Conservation (phyloP, 2,329 filamentous ascomycete species). For the Aspergillus phoenicis region DNA sequence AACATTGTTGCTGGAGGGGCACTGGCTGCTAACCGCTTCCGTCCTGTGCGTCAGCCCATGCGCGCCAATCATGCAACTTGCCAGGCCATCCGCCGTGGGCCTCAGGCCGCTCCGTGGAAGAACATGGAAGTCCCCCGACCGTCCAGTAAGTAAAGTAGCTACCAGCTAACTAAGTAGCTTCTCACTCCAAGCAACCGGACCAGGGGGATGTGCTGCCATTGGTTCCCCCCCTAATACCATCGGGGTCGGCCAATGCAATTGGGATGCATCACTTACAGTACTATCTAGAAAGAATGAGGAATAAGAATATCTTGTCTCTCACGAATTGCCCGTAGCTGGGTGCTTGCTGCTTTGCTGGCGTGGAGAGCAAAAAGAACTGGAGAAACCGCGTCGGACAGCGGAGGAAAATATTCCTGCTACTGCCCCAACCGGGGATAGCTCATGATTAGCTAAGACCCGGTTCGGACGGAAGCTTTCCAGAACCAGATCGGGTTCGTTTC, state of each 20-base stretch:
- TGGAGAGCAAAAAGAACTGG: slow-evolving; percentile 11
- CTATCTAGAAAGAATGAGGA: background rate
- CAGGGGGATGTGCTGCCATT: background rate
- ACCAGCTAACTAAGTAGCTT: background rate
- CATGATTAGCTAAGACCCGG: slow-evolving; percentile 10
- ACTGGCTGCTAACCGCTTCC: slow-evolving; percentile 25
- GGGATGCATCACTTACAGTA: slow-evolving; percentile 10
- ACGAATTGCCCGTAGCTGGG: background rate
- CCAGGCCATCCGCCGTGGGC: slow-evolving; percentile 5
- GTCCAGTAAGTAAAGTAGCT: no score
- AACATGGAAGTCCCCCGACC: slow-evolving; percentile 1
- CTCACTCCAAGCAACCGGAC: background rate
- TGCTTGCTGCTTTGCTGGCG: slow-evolving; percentile 9
- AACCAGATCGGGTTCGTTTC: background rate
- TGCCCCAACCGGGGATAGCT: slow-evolving; percentile 8
- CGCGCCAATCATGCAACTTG: slow-evolving; percentile 22
- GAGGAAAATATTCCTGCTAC: slow-evolving; percentile 13
- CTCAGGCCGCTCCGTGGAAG: slow-evolving; percentile 15
- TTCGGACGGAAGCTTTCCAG: background rate
- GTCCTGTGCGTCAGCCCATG: slow-evolving; percentile 19
- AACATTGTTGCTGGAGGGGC: slow-evolving; percentile 46
- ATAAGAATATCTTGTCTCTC: background rate
- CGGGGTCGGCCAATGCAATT: background rate
- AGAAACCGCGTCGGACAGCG: slow-evolving; percentile 5
- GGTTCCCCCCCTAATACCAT: background rate